These are phyloP conservation scores for Alnus rubra DNA, from an alignment of 306 rosid genomes.

Conservation along the genomic window DNA sequence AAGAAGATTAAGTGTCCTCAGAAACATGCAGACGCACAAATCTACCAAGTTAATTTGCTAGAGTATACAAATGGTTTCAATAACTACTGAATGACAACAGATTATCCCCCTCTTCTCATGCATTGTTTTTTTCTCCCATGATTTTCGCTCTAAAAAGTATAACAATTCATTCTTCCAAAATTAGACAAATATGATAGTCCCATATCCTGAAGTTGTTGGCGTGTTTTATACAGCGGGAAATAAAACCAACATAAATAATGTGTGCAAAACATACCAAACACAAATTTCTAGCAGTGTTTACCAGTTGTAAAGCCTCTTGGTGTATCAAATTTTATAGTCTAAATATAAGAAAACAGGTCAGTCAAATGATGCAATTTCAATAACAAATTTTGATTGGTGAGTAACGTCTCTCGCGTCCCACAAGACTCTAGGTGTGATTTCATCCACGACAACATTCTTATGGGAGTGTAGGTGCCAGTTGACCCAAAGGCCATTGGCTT, in stretches of 20 bases:
- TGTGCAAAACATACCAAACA: not conserved
- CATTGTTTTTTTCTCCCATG: not conserved
- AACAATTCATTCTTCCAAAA: not conserved
- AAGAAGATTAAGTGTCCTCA: not conserved
- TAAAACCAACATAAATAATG: not conserved
- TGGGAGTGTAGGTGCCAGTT: not conserved
- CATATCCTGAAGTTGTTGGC: not conserved
- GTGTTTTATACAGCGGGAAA: not conserved
- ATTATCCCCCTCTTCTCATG: not conserved
- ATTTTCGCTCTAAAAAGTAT: not conserved
- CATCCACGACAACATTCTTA: not conserved
- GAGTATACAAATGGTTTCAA: slow-evolving; percentile 16
- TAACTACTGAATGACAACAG: slow-evolving; percentile 18
- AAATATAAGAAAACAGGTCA: not conserved
- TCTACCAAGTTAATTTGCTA: not conserved
- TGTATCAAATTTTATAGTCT: not conserved
- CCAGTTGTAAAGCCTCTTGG: not conserved
- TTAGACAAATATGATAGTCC: not conserved
- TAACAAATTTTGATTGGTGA: not conserved
- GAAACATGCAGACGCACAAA: not conserved
- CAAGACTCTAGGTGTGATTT: not conserved
- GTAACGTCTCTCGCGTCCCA: not conserved
- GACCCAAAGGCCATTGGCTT: not conserved
- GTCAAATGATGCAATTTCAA: not conserved
- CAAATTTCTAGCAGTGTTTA: not conserved